Base-by-base conservation (phyloP, 768 basidiomycete species). In the Dioszegia aurantiaca region DNA sequence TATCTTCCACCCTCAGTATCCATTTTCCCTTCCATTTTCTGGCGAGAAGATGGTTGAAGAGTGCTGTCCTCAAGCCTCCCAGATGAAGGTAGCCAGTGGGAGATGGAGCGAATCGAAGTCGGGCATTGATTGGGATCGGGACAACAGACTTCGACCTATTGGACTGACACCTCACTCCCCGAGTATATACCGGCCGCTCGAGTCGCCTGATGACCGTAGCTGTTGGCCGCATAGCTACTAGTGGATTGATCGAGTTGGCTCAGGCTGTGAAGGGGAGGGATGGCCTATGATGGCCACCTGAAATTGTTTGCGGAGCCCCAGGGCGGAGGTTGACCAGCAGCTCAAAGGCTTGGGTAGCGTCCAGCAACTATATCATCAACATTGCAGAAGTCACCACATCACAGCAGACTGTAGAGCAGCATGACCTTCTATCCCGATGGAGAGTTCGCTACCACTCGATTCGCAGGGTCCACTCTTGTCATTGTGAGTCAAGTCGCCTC, bases 31-130 rank as follows among this genome's bases (percentile, higher is more conserved):
- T 85, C 14, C 83, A 80, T 74, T 89, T 90, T 67, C 82, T 82
- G 9, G 94, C 89, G 56, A 87, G 86, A 0, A 97, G 77, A 69
- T 95, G 83, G 69, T 98, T 98, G 77, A 91, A 94, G 1, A 99
- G 79, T 0, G 93, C 95, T 55, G 93, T 98, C 17, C 95, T 80
- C 14, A 99, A 83, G 0, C 95, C 95, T 0, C 95, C 95, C 1
- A 99, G 84, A 76, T 99, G 95, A 4, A 98, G 80, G 30, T 87
- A 83, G 1, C 95, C 95, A 0, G 95, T 99, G 0, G 95, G 95
- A 0, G 95, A 98, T 0, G 95, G 95, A 2, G 94, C 95, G 76
- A 99, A 98, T 16, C 95, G 86, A 16, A 98, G 77, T 17, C 91
- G 80, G 12, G 74, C 60, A 24, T 43, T 31, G n/a, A 23, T 19